Base-by-base conservation (phyloP, 1,139 yeast species). In the Kodamaea alishanica region DNA sequence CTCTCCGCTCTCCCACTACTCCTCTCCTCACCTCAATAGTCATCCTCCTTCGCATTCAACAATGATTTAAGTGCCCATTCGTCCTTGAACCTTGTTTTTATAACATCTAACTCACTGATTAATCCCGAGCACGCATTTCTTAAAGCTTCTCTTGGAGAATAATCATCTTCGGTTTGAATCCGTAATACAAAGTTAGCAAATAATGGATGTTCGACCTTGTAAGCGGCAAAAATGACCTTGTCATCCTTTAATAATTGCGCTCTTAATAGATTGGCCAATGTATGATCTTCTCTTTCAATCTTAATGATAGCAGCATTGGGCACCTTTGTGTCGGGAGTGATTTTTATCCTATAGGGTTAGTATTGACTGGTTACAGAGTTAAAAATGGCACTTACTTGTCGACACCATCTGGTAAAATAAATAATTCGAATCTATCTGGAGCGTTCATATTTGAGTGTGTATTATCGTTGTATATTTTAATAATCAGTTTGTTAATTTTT, bases 401-500 rank as follows among this genome's bases (percentile, higher is more conserved):
- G 38, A 88, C 95, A 33, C 98, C 98, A 61, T 92, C 98, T n/a
- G 97, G 98, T 54, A 92, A 75, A 52, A 92, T 79, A 61, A 92
- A 92, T 38, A 92, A 77, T 71, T 92, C 98, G 61, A 90, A 92
- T 75, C 98, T 84, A 70, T 92, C 98, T 66, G 98, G 98, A 54
- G 97, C 98, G 69, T 92, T 92, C 97, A 92, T 92, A 38, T 37
- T 30, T 10, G 32, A 22, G 12, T 11, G 20, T 20, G n/a, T 28
- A 7, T 8, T 34, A 4, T 22, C n/a, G 31, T 24, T 33, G 8
- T 7, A 12, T 25, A 10, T 25, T 9, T 20, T 26, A 8, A 9
- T n/a, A 24, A 30, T 27, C 31, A 34, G 6, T 28, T 12, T 24
- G 8, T 23, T 23, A 20, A 10, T 10, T 27, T 32, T 33, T 33